A percentile compares a stretch with the other conserved stretches of the same genome.
Conservation (phyloP, 345 rosid species). For the Gynandropsis gynandra region DNA sequence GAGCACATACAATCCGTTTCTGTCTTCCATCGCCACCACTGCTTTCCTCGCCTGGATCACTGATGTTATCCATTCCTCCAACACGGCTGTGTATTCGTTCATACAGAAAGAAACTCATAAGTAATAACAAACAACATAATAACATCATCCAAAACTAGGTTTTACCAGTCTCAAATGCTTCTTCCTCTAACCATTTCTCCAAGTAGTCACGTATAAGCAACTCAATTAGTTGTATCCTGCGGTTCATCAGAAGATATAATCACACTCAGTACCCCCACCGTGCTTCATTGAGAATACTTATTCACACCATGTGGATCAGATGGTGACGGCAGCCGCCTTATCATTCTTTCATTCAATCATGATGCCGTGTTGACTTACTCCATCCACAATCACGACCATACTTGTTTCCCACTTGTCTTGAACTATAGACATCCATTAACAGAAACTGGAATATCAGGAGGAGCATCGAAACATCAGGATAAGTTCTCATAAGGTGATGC, state of each 20-base stretch:
- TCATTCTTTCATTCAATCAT: neutral
- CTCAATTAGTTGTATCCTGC: conserved; percentile 87
- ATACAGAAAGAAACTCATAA: neutral
- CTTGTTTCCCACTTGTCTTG: no score
- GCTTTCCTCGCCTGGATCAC: conserved; percentile 60
- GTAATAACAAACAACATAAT: neutral
- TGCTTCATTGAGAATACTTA: neutral
- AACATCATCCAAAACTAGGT: neutral
- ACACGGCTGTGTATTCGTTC: conserved; percentile 38
- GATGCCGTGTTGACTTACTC: conserved; percentile 2
- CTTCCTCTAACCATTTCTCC: conserved; percentile 44
- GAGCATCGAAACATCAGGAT: neutral
- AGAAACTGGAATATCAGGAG: neutral
- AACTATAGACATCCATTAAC: no score
- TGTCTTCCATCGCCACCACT: conserved; percentile 52
- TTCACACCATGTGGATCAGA: conserved; percentile 1
- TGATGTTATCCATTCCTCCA: conserved; percentile 70
- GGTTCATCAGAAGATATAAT: conserved; percentile 11
- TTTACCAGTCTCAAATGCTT: conserved; percentile 52
- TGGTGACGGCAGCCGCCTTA: no score
- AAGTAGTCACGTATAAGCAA: conserved; percentile 63
- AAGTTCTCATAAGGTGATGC: conserved; percentile 1
- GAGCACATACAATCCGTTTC: conserved; percentile 60
- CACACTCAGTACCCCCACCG: conserved; percentile 5
- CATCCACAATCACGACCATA: neutral